These are phyloP conservation scores for Moesziomyces sp. DNA, from an alignment of 1,284 basidiomycete species.

Conservation along the genomic window DNA sequence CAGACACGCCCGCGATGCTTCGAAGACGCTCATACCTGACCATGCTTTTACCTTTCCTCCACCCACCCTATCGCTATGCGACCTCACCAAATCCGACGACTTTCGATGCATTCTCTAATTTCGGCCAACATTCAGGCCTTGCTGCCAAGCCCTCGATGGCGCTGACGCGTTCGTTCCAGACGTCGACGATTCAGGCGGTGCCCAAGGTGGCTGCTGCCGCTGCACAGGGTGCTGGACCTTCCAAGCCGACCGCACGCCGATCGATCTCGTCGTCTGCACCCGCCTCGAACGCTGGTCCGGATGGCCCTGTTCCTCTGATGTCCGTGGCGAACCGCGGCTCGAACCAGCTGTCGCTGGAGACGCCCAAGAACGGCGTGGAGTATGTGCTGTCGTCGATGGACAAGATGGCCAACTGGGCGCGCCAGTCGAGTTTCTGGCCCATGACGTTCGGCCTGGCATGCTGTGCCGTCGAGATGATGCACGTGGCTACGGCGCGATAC, in stretches of 20 bases:
- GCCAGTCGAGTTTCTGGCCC: constrained; percentile 99
- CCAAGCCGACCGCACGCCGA: constrained; percentile 12
- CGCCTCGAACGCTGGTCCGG: constrained; percentile 27
- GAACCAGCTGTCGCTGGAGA: constrained; percentile 76
- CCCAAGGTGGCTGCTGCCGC: constrained; percentile 28
- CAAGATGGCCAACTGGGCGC: constrained; percentile 97
- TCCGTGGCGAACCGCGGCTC: constrained; percentile 57
- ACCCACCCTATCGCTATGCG: neutral
- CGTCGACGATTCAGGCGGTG: constrained; percentile 39
- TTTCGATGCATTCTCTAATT: neutral
- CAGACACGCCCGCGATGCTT: neutral
- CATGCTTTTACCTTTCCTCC: neutral
- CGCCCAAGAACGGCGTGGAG: constrained; percentile 89
- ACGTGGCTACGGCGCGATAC: constrained; percentile 98
- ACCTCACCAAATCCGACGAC: neutral
- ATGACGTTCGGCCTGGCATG: constrained; percentile 99
- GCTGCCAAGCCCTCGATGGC: constrained; percentile 37
- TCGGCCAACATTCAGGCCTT: constrained; percentile 18
- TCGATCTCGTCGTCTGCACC: constrained; percentile 44
- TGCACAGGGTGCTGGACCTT: constrained; percentile 19
- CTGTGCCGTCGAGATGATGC: constrained; percentile 91
- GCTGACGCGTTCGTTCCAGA: constrained; percentile 44
- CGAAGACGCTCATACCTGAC: neutral
- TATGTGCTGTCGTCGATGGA: constrained; percentile 96
- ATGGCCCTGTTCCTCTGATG: constrained; percentile 67